Base-by-base conservation (phyloP, 1,284 basidiomycete genomes). In the Austroboletus niveus region DNA sequence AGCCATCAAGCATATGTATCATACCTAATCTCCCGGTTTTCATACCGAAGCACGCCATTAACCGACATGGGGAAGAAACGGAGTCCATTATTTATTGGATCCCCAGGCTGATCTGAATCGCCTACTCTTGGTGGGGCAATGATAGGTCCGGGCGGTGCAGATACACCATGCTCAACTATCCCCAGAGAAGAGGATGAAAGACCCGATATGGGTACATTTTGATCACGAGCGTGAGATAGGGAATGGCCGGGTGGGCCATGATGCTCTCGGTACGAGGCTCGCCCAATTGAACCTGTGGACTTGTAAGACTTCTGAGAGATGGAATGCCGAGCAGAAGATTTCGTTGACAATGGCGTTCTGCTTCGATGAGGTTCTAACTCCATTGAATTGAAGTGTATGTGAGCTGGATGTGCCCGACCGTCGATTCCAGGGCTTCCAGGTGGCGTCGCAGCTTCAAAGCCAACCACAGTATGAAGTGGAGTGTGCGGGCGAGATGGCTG, bases 191-290 rank as follows among this genome's bases (percentile, higher is more conserved):
- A 45, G 46, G 49, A 30, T 5, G 51, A 42, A 20, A 44, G 47
- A 17, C 7, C 8, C 0, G 30, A 1, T 9, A 20, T 7, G 1
- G n/a, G 27, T 29, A 17, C 38, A 40, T 47, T 6, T 45, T 40
- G 4, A 35, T 10, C 40, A 29, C 54, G 55, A 0, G 51, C 53
- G 31, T 52, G 54, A 42, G 30, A 14, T 27, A 48, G 56, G 34
- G 55, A 49, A 40, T 44, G 44, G 54, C 52, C 29, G 48, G 31
- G 15, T 15, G 55, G 49, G 1, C 58, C 64, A 20, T 4, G 61
- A 48, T 69, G 46, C 10, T 45, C 50, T 41, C 63, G 60, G 48
- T 66, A 66, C 12, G 61, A 65, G 2, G 54, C 48, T 32, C 63
- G 57, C 6, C 64, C 64, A 7, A n/a, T 14, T 5, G 64, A 62